These are phyloP conservation scores for Sclerotinia sclerotiorum DNA, from an alignment of 2,329 filamentous ascomycete genomes.

Conservation along the genomic window DNA sequence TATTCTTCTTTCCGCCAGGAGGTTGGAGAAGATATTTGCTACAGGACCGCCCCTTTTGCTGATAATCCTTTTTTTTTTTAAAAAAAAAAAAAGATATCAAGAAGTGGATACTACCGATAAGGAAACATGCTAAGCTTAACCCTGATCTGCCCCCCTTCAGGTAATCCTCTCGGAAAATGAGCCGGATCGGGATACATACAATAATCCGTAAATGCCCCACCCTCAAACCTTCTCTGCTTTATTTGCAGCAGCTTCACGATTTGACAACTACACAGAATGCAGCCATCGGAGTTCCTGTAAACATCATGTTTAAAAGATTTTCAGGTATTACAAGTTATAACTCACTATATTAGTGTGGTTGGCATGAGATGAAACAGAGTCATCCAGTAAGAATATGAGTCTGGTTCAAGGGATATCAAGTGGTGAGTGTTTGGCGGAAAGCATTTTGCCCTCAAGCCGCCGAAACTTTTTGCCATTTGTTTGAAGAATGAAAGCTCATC, in stretches of 20 bases:
- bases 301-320: too few species aligned
- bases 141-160: background rate
- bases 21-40: background rate
- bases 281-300: too few species aligned
- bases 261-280: too few species aligned
- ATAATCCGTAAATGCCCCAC: background rate
- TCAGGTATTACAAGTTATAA: background rate
- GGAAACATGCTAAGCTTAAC: background rate
- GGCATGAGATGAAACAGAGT: background rate
- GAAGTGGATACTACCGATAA: constrained; percentile 2
- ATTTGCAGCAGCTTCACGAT: too few species aligned
- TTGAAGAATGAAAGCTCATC: too few species aligned
- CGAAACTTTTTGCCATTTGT: too few species aligned
- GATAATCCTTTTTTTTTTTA: background rate
- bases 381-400: background rate
- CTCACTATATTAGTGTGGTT: background rate
- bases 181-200: too few species aligned
- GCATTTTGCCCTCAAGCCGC: too few species aligned
- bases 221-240: too few species aligned
- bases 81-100: background rate
- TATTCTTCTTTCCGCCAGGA: background rate
- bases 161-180: background rate
- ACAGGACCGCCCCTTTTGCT: background rate
- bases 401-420: background rate
- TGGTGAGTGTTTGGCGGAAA: too few species aligned